phyloP scores from a whole-genome alignment of 305 asterid genomes.

The Fraxinus floribunda region DNA sequence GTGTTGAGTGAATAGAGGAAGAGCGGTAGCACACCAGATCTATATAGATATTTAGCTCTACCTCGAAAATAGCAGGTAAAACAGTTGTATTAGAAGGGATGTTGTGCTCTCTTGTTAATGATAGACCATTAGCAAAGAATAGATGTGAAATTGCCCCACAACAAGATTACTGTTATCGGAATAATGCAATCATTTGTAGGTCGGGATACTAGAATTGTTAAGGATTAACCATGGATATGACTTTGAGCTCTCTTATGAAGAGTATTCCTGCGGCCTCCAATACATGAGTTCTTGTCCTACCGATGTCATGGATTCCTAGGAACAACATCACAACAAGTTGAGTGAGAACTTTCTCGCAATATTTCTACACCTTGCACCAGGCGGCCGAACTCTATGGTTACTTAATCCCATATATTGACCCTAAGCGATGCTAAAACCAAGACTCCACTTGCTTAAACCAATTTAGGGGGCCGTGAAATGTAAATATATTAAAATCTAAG shows the following conservation, averaged over 20 bases:
- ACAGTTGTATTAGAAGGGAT: conserved; percentile 11
- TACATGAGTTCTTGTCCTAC: background rate
- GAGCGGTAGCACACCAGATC: background rate
- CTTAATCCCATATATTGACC: background rate
- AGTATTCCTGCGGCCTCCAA: background rate
- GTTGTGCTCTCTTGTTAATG: background rate
- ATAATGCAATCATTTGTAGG: background rate
- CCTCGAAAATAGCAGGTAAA: background rate
- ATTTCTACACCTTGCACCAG: background rate
- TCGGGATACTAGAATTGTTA: background rate
- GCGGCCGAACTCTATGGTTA: background rate
- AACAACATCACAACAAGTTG: background rate
- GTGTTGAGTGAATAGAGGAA: background rate
- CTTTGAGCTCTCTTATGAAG: conserved; percentile 11
- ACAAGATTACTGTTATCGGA: conserved; percentile 5
- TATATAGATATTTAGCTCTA: background rate
- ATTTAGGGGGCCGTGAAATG: background rate
- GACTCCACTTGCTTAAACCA: background rate
- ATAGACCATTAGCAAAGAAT: conserved; percentile 1
- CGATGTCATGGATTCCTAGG: background rate
- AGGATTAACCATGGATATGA: background rate
- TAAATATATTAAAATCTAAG: background rate
- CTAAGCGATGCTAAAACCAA: conserved; percentile 2
- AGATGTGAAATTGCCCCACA: background rate
- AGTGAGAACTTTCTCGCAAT: background rate